phyloP scores from a whole-genome alignment of 2,329 filamentous ascomycete genomes.

The Sporothrix brunneoviolacea region DNA sequence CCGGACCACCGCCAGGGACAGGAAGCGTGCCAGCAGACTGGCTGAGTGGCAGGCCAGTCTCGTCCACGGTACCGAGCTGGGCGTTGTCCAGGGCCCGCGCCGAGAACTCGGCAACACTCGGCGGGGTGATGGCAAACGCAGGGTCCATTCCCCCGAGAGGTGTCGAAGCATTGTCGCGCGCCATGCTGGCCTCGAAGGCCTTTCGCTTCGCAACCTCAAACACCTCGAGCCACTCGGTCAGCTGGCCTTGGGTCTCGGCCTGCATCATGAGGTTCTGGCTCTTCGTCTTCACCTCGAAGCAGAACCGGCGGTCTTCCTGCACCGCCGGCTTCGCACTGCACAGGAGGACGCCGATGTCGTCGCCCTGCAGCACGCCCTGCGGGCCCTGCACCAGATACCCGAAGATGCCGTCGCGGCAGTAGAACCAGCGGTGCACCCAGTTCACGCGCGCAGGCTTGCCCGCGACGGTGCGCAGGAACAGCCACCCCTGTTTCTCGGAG shows the following conservation, averaged over 20 bases:
- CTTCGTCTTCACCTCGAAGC: conserved; percentile 98
- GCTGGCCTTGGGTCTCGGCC: conserved; percentile 82
- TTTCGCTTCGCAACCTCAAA: conserved; percentile 93
- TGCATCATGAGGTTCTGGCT: conserved; percentile 84
- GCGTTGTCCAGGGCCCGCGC: conserved; percentile 54
- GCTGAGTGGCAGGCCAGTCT: conserved; percentile 37
- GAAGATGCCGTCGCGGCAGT: conserved; percentile 91
- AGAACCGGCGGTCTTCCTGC: conserved; percentile 89
- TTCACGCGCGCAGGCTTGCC: conserved; percentile 85
- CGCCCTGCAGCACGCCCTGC: conserved; percentile 87
- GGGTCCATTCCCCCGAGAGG: conserved; percentile 49
- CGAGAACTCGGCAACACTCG: conserved; percentile 83
- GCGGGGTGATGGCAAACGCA: conserved; percentile 87
- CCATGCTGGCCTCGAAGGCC: conserved; percentile 69
- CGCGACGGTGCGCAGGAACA: conserved; percentile 73
- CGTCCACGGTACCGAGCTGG: conserved; percentile 29
- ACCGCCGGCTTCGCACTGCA: conserved; percentile 89
- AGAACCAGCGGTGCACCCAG: conserved; percentile 92
- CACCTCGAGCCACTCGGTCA: conserved; percentile 90
- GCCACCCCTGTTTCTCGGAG: conserved; percentile 88
- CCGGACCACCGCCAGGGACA: conserved; percentile 50
- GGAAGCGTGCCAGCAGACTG: conserved; percentile 59
- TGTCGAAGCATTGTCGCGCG: conserved; percentile 37
- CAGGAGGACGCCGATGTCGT: conserved; percentile 89
- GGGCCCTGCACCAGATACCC: conserved; percentile 83